phyloP scores from a whole-genome alignment of 108 stramenopile species.

The Nitzschia inconspicua region DNA sequence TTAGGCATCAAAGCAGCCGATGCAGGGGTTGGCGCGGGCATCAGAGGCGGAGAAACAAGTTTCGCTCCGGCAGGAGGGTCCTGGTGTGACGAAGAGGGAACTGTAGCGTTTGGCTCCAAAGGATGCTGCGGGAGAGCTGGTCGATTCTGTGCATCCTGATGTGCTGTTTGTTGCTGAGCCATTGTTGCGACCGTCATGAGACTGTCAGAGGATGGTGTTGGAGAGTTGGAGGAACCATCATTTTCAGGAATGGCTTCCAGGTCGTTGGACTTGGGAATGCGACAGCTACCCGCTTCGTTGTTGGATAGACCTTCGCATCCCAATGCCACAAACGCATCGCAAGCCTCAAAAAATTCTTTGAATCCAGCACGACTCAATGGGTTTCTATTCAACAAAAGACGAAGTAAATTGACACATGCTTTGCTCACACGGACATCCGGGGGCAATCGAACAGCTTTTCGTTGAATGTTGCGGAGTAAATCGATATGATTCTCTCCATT shows the following conservation, averaged over 20 bases:
- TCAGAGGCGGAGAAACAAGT: slow-evolving; percentile 19
- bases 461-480: slow-evolving; percentile 81
- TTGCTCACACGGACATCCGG: slow-evolving; percentile 75
- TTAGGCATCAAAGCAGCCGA: slow-evolving; percentile 4
- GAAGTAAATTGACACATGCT: slow-evolving; percentile 76
- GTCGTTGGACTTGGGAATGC: slow-evolving; percentile 35
- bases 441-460: slow-evolving; percentile 80
- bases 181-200: slow-evolving; percentile 50
- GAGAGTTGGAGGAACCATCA: slow-evolving; percentile 28
- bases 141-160: slow-evolving; percentile 17
- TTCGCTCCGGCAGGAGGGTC: not conserved
- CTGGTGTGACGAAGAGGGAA: too few species aligned
- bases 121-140: slow-evolving; percentile 24
- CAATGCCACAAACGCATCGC: slow-evolving; percentile 72
- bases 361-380: slow-evolving; percentile 76
- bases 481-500: slow-evolving; percentile 91
- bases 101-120: too few species aligned
- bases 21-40: not conserved
- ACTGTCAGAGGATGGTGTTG: slow-evolving; percentile 31
- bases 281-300: slow-evolving; percentile 1
- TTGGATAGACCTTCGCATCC: slow-evolving; percentile 64
- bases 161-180: slow-evolving; percentile 5
- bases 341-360: slow-evolving; percentile 73
- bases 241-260: slow-evolving; percentile 79
- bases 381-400: slow-evolving; percentile 75